These are phyloP conservation scores for Aureobasidium musti DNA, from an alignment of 2,329 filamentous ascomycete species.

Conservation along the genomic window DNA sequence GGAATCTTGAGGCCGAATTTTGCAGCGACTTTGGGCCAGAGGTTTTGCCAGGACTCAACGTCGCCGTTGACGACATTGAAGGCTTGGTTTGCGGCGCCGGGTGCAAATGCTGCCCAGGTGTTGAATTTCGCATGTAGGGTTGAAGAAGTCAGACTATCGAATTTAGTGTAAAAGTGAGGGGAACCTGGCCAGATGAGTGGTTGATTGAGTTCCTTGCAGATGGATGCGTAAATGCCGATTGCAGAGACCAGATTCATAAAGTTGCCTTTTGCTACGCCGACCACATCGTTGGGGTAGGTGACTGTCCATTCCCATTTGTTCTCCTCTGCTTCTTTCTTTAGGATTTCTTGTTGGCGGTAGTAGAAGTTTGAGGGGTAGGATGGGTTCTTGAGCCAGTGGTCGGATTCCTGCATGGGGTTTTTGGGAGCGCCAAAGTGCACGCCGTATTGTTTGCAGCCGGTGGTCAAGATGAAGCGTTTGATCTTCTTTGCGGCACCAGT, in stretches of 20 bases:
- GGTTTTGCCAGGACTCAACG: conserved; percentile 46
- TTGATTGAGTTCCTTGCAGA: conserved; percentile 38
- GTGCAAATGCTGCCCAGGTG: conserved; percentile 40
- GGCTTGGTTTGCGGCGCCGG: conserved; percentile 44
- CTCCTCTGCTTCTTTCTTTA: conserved; percentile 41
- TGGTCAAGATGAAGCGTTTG: conserved; percentile 54
- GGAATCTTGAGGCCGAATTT: conserved; percentile 43
- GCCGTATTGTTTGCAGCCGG: conserved; percentile 56
- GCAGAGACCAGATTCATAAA: conserved; percentile 43
- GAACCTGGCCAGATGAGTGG: conserved; percentile 39
- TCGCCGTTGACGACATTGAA: conserved; percentile 51
- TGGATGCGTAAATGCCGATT: conserved; percentile 38
- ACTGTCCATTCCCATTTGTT: conserved; percentile 47
- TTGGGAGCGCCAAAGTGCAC: conserved; percentile 55
- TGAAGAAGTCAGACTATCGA: conserved; percentile 38
- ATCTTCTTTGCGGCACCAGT: conserved; percentile 47
- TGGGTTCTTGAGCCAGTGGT: conserved; percentile 47
- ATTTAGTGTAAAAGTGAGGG: conserved; percentile 38
- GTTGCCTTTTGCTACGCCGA: conserved; percentile 47
- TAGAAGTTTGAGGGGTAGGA: conserved; percentile 54
- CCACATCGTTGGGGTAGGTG: conserved; percentile 51
- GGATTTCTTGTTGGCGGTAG: conserved; percentile 53
- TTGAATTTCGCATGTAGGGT: conserved; percentile 40
- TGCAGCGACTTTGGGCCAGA: conserved; percentile 47
- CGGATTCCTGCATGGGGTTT: conserved; percentile 52